Conservation (phyloP, 164 flowering plant species). For the Berberis thunbergii region DNA sequence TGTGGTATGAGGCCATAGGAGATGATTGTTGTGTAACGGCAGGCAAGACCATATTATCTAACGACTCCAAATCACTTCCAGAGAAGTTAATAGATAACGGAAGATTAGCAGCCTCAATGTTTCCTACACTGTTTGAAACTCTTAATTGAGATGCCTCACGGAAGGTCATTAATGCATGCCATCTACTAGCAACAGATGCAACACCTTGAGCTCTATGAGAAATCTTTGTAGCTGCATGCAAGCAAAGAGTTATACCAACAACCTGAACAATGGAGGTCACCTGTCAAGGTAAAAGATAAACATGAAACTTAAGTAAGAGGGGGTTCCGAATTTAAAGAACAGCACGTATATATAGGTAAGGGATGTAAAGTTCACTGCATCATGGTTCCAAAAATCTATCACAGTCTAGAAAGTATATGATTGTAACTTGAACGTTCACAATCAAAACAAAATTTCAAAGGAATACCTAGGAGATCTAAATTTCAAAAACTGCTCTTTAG, state of each 20-base stretch:
- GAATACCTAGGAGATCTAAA: no score
- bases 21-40: slow-evolving; percentile 44
- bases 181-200: slow-evolving; percentile 64
- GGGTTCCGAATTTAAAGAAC: no score
- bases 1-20: slow-evolving; percentile 56
- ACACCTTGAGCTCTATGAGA: slow-evolving; percentile 81
- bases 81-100: slow-evolving; percentile 50
- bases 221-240: slow-evolving; percentile 79
- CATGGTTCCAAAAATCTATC: no score
- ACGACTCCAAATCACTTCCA: slow-evolving; percentile 79
- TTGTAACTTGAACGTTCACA: no score
- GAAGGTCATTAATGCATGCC: slow-evolving; percentile 80
- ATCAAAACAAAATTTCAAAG: no score
- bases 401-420: no score
- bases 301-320: background rate
- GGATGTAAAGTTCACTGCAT: background rate
- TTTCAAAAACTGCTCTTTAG: no score
- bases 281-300: slow-evolving; percentile 24
- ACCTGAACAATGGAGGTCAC: slow-evolving; percentile 65
- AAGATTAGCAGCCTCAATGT: slow-evolving; percentile 23
- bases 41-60: slow-evolving; percentile 36
- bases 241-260: slow-evolving; percentile 59
- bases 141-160: slow-evolving; percentile 37
- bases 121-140: slow-evolving; percentile 31
- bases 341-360: no score